phyloP scores from a whole-genome alignment of 2,329 filamentous ascomycete species.

The Nigrospora sphaerica region DNA sequence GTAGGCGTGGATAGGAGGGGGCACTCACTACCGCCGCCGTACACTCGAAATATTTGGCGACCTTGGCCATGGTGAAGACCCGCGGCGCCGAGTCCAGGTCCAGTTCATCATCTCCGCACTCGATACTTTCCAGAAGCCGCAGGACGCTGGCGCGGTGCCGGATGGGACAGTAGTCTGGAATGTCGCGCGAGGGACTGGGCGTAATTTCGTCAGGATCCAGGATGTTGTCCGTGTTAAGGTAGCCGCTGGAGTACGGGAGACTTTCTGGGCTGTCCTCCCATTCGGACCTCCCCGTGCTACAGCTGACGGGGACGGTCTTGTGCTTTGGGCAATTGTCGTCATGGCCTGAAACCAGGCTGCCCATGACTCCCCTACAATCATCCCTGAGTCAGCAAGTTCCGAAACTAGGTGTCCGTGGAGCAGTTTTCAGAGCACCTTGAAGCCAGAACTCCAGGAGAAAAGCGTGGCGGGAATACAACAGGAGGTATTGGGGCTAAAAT shows the following conservation, averaged over 20 bases:
- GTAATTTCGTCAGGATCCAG: slow-evolving; percentile 10
- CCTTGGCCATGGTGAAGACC: slow-evolving; percentile 57
- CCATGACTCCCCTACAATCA: slow-evolving; percentile 29
- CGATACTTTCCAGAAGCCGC: slow-evolving; percentile 51
- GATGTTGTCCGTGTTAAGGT: slow-evolving; percentile 1
- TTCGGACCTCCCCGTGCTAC: not conserved
- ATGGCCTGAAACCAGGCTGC: slow-evolving; percentile 34
- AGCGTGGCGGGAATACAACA: no score
- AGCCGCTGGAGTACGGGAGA: not conserved
- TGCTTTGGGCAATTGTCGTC: slow-evolving; percentile 32
- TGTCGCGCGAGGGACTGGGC: slow-evolving; percentile 16
- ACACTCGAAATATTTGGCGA: slow-evolving; percentile 54
- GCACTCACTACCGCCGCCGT: slow-evolving; percentile 30
- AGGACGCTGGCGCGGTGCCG: slow-evolving; percentile 59
- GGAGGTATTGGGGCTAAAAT: no score
- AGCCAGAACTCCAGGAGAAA: no score
- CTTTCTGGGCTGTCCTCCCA: no score
- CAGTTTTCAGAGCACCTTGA: no score
- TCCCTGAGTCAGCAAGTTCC: no score
- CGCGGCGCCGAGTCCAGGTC: slow-evolving; percentile 58
- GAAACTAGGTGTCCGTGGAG: no score
- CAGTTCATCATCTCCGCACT: slow-evolving; percentile 27
- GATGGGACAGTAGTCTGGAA: slow-evolving; percentile 55
- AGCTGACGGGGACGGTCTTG: slow-evolving; percentile 9
- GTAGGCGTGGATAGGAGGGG: not conserved